These are phyloP conservation scores for Eutypella sp. DNA, from an alignment of 2,329 filamentous ascomycete species.

Conservation along the genomic window DNA sequence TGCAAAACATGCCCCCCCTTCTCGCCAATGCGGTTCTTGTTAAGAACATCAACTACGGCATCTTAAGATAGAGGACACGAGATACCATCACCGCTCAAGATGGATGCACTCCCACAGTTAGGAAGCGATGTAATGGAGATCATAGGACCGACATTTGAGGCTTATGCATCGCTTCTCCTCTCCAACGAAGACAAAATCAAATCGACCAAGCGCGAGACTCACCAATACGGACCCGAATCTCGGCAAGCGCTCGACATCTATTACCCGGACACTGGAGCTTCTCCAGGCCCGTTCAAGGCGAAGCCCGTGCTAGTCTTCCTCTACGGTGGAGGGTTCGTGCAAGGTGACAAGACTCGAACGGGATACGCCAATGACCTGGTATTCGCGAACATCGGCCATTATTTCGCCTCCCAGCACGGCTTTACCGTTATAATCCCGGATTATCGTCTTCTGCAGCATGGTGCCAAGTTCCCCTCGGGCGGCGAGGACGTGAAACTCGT, in stretches of 20 bases:
- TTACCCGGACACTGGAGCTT: slow-evolving; percentile 13
- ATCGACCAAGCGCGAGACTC: slow-evolving; percentile 23
- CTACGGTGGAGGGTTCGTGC: slow-evolving; percentile 29
- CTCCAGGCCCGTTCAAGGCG: slow-evolving; percentile 2
- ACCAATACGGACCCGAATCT: slow-evolving; percentile 28
- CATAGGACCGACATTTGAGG: slow-evolving; percentile 19
- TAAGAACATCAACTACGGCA: neutral
- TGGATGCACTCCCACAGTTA: slow-evolving; percentile 17
- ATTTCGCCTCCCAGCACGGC: slow-evolving; percentile 30
- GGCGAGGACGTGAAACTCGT: slow-evolving; percentile 33
- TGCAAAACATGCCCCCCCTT: too few species aligned
- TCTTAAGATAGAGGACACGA: neutral
- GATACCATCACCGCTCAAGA: neutral
- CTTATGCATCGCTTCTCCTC: slow-evolving; percentile 18
- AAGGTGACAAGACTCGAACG: slow-evolving; percentile 27
- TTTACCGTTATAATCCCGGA: slow-evolving; percentile 32
- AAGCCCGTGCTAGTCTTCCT: slow-evolving; percentile 26
- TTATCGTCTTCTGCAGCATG: slow-evolving; percentile 33
- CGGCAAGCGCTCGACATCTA: slow-evolving; percentile 37
- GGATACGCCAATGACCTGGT: slow-evolving; percentile 20
- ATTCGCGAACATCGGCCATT: slow-evolving; percentile 33
- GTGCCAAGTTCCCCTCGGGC: slow-evolving; percentile 34
- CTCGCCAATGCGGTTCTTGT: too few species aligned
- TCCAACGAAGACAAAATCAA: slow-evolving; percentile 20
- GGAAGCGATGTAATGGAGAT: slow-evolving; percentile 14